Conservation (phyloP, 2,329 filamentous ascomycete genomes). For the Microcyclospora pomicola region DNA sequence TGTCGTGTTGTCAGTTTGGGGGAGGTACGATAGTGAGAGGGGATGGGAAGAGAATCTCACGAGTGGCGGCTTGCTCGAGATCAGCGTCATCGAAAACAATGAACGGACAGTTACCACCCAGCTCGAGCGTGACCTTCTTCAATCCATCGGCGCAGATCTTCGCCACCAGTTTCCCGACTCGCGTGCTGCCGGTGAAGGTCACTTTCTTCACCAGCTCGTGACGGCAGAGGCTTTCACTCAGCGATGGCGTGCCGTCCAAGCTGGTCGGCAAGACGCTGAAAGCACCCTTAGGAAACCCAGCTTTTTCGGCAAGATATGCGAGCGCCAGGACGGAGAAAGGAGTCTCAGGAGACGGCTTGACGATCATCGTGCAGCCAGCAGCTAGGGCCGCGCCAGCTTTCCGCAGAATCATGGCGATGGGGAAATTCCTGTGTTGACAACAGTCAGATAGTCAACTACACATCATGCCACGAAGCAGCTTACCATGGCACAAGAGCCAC, state of each 20-base stretch:
- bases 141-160: conserved; percentile 45
- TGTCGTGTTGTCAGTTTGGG: conserved; percentile 5
- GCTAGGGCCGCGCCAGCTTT: conserved; percentile 56
- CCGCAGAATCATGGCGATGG: conserved; percentile 43
- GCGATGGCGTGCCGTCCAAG: conserved; percentile 39
- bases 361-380: conserved; percentile 60
- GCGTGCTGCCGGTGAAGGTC: conserved; percentile 46
- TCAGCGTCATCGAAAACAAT: conserved; percentile 52
- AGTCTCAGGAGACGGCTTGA: conserved; percentile 57
- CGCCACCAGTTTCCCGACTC: conserved; percentile 49
- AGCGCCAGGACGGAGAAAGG: conserved; percentile 43
- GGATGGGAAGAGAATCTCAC: conserved; percentile 18
- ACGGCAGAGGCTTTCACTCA: conserved; percentile 41
- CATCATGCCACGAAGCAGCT: neutral
- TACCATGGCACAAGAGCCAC: conserved; percentile 58
- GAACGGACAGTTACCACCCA: conserved; percentile 53
- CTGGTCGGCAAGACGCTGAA: conserved; percentile 49
- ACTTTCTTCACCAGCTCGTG: conserved; percentile 49
- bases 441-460: neutral
- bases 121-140: conserved; percentile 51
- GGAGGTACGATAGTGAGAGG: neutral
- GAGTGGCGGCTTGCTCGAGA: conserved; percentile 40
- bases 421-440: conserved; percentile 5
- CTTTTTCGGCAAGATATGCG: conserved; percentile 39
- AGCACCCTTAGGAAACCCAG: conserved; percentile 46